A percentile compares a stretch with the other conserved stretches of the same genome.
These are phyloP conservation scores for Pisolithus tinctorius DNA, from an alignment of 768 basidiomycete genomes.

Conservation along the genomic window DNA sequence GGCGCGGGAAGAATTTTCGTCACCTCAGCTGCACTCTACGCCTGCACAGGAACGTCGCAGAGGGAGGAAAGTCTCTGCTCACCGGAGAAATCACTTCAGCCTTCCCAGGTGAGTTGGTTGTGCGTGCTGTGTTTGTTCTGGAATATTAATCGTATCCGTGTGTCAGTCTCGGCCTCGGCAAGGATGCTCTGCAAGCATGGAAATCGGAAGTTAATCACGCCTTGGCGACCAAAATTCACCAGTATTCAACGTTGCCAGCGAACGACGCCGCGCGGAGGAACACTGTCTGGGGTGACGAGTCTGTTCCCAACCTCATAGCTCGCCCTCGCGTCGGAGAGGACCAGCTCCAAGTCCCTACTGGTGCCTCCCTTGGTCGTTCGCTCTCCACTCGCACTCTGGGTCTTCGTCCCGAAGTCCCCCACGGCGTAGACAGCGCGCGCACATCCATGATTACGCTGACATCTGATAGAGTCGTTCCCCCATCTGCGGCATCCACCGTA, in stretches of 20 bases:
- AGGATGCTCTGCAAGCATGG: constrained; percentile 53
- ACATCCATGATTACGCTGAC: constrained; percentile 42
- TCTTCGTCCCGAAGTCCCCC: constrained; percentile 46
- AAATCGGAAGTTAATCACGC: constrained; percentile 47
- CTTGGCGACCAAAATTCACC: constrained; percentile 36
- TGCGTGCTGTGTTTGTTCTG: not conserved
- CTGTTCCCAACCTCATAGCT: constrained; percentile 24
- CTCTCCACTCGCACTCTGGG: constrained; percentile 40
- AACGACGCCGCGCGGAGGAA: constrained; percentile 40
- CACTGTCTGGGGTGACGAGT: constrained; percentile 41
- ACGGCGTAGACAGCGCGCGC: constrained; percentile 43
- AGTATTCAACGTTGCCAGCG: constrained; percentile 33
- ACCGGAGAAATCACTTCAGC: constrained; percentile 60
- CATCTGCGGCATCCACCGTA: constrained; percentile 55
- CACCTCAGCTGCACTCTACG: constrained; percentile 55
- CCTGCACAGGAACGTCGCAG: constrained; percentile 37
- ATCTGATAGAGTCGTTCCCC: constrained; percentile 27
- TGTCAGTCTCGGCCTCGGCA: constrained; percentile 55
- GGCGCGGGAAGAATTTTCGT: constrained; percentile 39
- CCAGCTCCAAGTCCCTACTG: constrained; percentile 12
- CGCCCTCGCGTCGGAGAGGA: constrained; percentile 32
- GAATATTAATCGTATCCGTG: constrained; percentile 1
- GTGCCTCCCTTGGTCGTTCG: constrained; percentile 24
- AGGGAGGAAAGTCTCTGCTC: constrained; percentile 40
- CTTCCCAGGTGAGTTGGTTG: constrained; percentile 51